Conservation (phyloP, 1,139 yeast genomes). For the Suhomyces coccinellae region DNA sequence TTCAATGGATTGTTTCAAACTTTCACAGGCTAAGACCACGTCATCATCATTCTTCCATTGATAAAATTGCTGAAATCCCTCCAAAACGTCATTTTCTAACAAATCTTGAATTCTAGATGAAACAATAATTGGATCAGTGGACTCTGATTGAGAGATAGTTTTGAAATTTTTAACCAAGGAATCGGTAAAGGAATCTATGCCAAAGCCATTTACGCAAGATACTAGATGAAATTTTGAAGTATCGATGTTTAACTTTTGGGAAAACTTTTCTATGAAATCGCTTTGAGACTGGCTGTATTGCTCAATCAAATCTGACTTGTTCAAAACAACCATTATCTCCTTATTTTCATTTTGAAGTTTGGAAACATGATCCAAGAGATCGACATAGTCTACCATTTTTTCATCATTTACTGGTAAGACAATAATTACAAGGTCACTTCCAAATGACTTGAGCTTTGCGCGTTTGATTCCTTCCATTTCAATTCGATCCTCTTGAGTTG, state of each 20-base stretch:
- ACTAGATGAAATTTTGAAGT: conserved; percentile 43
- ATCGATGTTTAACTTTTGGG: conserved; percentile 25
- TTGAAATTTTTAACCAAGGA: conserved; percentile 48
- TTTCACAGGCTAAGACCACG: conserved; percentile 80
- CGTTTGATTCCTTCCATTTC: conserved; percentile 83
- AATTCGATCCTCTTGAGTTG: conserved; percentile 51
- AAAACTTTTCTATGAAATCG: conserved; percentile 21
- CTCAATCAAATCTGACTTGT: conserved; percentile 59
- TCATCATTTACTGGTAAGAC: conserved; percentile 44
- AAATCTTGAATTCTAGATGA: conserved; percentile 78
- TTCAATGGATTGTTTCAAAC: conserved; percentile 69
- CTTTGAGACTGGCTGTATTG: not conserved
- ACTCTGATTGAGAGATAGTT: conserved; percentile 46
- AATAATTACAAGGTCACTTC: conserved; percentile 62
- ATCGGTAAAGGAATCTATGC: conserved; percentile 49
- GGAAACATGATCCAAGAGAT: conserved; percentile 38
- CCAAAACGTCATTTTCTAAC: conserved; percentile 67
- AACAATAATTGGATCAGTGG: conserved; percentile 62
- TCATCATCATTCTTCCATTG: conserved; percentile 56
- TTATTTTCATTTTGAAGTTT: conserved; percentile 26
- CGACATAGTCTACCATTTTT: conserved; percentile 19
- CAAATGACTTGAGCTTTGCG: conserved; percentile 59
- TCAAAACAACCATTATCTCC: conserved; percentile 49
- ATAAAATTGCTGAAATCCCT: conserved; percentile 65
- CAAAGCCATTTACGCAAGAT: conserved; percentile 63